Base-by-base conservation (phyloP, 108 stramenopile genomes). In the Skeletonema menzelii region DNA sequence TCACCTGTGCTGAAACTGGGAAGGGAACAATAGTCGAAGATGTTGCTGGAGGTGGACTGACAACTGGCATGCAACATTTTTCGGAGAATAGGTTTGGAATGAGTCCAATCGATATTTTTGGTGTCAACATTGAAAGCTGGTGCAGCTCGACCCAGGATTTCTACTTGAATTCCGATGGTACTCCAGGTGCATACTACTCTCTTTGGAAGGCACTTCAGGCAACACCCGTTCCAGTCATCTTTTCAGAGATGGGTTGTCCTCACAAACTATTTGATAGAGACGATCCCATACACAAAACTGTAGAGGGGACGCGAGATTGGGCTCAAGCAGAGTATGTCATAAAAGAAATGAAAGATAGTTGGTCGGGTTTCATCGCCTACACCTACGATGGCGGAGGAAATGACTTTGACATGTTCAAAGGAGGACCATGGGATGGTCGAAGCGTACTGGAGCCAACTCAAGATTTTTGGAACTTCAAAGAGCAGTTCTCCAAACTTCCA, bases 181-280 rank as follows among this genome's bases (percentile, higher is more conserved):
- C 83, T 6, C 20, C 56, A 4, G 81, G 85, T 35, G 47, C 80
- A 42, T 88, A 85, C 66, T 63, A 65, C 26, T 65, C 77, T 35
- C 66, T 84, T 3, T 83, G 80, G 79, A 27, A 72, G 53, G 79
- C 67, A 27, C 26, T 86, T 40, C 24, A 63, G 0, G 58, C 73
- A 24, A 49, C 37, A 19, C 57, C 77, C 8, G 72, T 86, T 35
- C 88, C 88, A 0, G 65, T 89, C 17, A 63, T 89, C 56, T 89
- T 89, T 68, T 78, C 80, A 10, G 88, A 89, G 69, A 80, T 87
- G 76, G 88, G 88, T 57, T 89, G 88, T 63, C 73, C 84, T n/a
- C 72, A 86, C 44, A 42, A 55, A 40, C 69, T 72, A 8, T 89
- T 82, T 69, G 85, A 89, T 32, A 44, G 80, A 8, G 86, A 89